Evolutionary conservation across 2,329 filamentous ascomycete species (phyloP).

Genomic region (Ophiostoma quercus): DNA sequence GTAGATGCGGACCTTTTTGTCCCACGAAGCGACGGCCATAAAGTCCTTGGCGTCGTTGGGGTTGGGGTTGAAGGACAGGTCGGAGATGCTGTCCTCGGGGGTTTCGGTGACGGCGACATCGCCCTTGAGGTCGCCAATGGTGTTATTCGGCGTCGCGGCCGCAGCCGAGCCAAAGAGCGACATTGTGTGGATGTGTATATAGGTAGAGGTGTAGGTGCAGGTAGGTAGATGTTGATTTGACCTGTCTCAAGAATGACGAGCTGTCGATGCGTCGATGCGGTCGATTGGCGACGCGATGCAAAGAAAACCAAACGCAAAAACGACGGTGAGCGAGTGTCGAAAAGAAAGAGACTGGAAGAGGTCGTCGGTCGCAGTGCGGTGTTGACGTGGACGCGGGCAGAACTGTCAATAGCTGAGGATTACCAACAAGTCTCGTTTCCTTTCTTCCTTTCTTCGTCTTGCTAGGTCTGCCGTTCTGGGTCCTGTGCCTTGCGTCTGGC

Average conservation of each 20-base stretch:
- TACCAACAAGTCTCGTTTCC: slow-evolving; percentile 5
- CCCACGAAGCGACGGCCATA: slow-evolving; percentile 88
- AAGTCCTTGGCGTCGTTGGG: slow-evolving; percentile 59
- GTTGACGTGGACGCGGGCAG: neutral
- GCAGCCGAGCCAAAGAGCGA: slow-evolving; percentile 47
- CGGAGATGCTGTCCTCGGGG: slow-evolving; percentile 85
- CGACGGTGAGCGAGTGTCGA: slow-evolving; percentile 5
- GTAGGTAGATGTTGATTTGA: neutral
- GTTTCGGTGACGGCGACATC: slow-evolving; percentile 74
- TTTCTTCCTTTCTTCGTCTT: neutral
- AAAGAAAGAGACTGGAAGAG: neutral
- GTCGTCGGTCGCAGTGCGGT: neutral
- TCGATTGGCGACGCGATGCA: neutral
- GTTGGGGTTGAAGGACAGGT: slow-evolving; percentile 64
- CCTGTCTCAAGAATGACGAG: neutral
- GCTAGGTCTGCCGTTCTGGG: neutral
- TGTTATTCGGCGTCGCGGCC: slow-evolving; percentile 54
- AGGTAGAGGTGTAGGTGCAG: neutral
- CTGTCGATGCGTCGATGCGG: neutral
- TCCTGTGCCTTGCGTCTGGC: neutral
- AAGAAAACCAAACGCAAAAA: neutral
- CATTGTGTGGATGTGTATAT: slow-evolving; percentile 44
- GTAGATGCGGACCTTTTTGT: slow-evolving; percentile 96
- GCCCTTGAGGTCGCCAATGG: slow-evolving; percentile 83
- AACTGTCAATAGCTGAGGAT: neutral